Evolutionary conservation across 257 asterid genomes (phyloP), one percentile per base, ranked within the genome.

Genomic region (Nicotiana undulata): DNA sequence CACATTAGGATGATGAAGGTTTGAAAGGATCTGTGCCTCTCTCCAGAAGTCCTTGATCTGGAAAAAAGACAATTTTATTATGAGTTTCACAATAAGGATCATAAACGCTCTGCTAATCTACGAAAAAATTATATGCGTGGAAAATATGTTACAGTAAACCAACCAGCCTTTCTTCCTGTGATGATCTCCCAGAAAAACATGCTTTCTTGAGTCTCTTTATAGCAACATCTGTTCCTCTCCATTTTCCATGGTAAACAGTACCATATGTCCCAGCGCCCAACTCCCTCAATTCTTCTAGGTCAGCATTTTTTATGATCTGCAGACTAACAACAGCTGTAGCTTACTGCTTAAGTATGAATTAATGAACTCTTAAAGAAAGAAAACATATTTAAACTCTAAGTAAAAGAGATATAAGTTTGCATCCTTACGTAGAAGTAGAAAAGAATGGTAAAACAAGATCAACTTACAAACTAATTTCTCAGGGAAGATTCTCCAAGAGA

Each of bases 161-260:
- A 83, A 93, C 97, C 96, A 90, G 82, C 52, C 91, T 89, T 75
- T 91, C 93, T 86, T 84, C 92, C 86, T 91, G 93, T 0, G 94
- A 91, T 46, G 90, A 82, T 84, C 92, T 89, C 83, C 94, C 93
- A 82, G 90, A 84, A 85, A 91, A 91, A 82, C 93, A 93, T 77
- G 89, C 32, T 81, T 86, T 89, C 81, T 91, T 91, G 31, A 91
- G 79, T 90, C 91, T 87, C 88, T 93, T 91, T 78, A 93, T 93
- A 84, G 96, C 94, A 63, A 93, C 97, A 84, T 93, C 96, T 37
- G 96, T 81, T 46, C 97, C 97, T 81, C 94, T 86, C 96, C 97
- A 93, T 87, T 90, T 93, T 70, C 96, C 97, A 82, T 89, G 88
- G 81, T 88, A 91, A 70, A 93, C 97, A 37, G 96, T 91, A 40